Conservation (phyloP, 176 grass and related monocot species). For the Raddia guianensis region DNA sequence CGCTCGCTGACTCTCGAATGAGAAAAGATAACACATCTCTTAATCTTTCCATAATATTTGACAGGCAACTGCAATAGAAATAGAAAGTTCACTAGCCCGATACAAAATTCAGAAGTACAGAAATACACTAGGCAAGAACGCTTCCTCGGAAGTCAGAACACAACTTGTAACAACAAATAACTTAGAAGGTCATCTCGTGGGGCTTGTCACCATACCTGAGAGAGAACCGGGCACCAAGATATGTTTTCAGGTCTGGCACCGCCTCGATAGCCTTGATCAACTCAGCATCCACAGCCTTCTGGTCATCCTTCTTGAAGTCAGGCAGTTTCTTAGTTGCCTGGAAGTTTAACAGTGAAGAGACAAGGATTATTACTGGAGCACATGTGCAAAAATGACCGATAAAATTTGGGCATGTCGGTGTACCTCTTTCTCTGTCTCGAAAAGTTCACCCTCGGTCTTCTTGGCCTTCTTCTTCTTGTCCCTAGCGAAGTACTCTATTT, state of each 20-base stretch:
- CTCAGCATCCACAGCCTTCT: slow-evolving; percentile 74
- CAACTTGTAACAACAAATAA: not conserved
- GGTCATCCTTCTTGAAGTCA: slow-evolving; percentile 80
- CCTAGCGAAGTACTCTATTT: slow-evolving; percentile 87
- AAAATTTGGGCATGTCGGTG: no score
- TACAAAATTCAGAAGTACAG: slow-evolving; percentile 45
- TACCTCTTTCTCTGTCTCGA: slow-evolving; percentile 87
- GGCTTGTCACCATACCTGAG: slow-evolving; percentile 92
- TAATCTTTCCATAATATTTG: no score
- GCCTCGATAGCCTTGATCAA: slow-evolving; percentile 74
- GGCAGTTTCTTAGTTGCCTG: slow-evolving; percentile 69
- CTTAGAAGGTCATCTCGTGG: slow-evolving; percentile 90
- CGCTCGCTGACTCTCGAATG: no score
- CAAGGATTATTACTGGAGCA: not conserved
- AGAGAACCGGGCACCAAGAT: slow-evolving; percentile 73
- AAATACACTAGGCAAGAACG: slow-evolving; percentile 42
- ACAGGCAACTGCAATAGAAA: no score
- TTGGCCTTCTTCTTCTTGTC: slow-evolving; percentile 69
- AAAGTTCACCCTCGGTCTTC: slow-evolving; percentile 90
- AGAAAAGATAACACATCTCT: no score
- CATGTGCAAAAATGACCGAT: not conserved
- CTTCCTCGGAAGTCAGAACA: slow-evolving; percentile 23
- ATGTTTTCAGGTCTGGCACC: slow-evolving; percentile 78
- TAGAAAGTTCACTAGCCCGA: slow-evolving; percentile 5
- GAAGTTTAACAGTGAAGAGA: not conserved